Base-by-base conservation (phyloP, 2,329 filamentous ascomycete genomes). In the Paraphaeosphaeria sporulosa region DNA sequence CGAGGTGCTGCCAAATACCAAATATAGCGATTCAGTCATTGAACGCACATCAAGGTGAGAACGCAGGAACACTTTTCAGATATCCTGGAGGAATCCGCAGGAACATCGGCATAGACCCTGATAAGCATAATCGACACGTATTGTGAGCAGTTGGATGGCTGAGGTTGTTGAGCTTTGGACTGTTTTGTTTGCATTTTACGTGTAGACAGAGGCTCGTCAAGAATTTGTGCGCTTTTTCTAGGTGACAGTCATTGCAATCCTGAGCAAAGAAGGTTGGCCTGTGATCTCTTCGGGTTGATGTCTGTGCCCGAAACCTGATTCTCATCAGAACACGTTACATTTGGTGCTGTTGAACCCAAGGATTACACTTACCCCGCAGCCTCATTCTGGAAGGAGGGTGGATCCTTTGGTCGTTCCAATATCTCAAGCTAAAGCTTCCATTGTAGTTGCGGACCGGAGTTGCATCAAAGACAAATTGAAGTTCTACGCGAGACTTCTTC, bases 321-420 rank as follows among this genome's bases (percentile, higher is more conserved):
- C 27, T 30, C 21, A 25, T 15, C 2, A 21, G 27, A 23, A 7
- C 2, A 4, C 4, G 44, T 27, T 19, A 57, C 9, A 50, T 19
- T 54, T 57, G 57, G 46, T 63, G 55, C 57, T 55, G 43, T 38
- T 17, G 12, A 15, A 58, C 36, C 13, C 58, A 55, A 60, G 38
- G 36, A 46, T 19, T 15, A 19, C 3, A 43, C 57, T 47, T 55
- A 60, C n/a, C 60, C 32, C 10, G 38, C 17, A 30, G 15, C 17
- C 54, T 63, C 50, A 60, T 51, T 44, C 32, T 49, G 57, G 57
- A 60, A 63, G 60, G 57, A 58, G 57, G 27, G 42, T 2, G 2
- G 27, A 47, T 9, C 17, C n/a, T 12, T 5, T n/a, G 21, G 12
- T 21, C 19, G 43, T 6, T 25, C n/a, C 43, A 7, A 17, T 9